Evolutionary conservation across 495 filamentous ascomycete genomes (phyloP).

Genomic region (Bathelium albidoporum): DNA sequence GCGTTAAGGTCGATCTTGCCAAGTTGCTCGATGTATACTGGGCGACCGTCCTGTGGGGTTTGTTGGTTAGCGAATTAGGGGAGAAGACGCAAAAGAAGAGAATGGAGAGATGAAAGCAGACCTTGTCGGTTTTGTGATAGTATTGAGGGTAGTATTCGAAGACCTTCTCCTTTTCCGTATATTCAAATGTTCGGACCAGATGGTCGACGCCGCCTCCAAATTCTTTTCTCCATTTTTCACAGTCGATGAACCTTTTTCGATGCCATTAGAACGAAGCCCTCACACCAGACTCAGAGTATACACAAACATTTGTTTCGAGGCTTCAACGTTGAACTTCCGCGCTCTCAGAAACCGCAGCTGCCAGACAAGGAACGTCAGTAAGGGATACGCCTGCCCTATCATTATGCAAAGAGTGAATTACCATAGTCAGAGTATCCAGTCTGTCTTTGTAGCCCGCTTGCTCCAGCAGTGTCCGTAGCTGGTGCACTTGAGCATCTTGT

Average conservation of each 20-base stretch:
- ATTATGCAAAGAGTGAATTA: conserved; percentile 27
- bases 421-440: conserved; percentile 83
- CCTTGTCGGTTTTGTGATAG: conserved; percentile 99
- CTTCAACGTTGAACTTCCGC: conserved; percentile 82
- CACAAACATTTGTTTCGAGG: conserved; percentile 74
- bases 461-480: conserved; percentile 78
- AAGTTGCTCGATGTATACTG: conserved; percentile 92
- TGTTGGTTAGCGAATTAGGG: conserved; percentile 3
- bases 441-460: conserved; percentile 70
- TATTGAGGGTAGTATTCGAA: conserved; percentile 96
- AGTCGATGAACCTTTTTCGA: conserved; percentile 67
- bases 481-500: conserved; percentile 82
- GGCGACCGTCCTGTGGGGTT: conserved; percentile 69
- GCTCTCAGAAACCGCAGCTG: conserved; percentile 85
- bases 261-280: conserved; percentile 5
- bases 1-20: conserved; percentile 83
- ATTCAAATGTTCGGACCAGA: conserved; percentile 69
- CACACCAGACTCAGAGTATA: background rate
- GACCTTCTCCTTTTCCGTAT: conserved; percentile 75
- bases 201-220: conserved; percentile 69
- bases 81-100: conserved; percentile 29
- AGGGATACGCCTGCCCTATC: background rate
- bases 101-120: conserved; percentile 29
- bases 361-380: background rate
- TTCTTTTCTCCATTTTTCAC: conserved; percentile 82